phyloP scores from a whole-genome alignment of 2,329 filamentous ascomycete species.

The Xylariaceae sp. region DNA sequence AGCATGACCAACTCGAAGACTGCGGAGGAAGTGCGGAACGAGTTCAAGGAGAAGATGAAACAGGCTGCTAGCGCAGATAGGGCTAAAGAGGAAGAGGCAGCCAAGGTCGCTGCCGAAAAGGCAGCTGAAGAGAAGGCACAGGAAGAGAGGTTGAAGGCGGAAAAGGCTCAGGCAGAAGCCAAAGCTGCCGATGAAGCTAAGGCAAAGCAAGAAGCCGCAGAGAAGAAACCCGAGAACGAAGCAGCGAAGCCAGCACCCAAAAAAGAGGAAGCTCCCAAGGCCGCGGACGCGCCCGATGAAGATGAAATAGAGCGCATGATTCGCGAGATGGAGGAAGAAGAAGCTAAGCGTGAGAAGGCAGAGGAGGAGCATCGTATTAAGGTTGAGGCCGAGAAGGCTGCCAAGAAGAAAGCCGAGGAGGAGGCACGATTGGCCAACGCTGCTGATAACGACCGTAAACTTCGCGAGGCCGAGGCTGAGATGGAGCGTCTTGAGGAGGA shows the following conservation, averaged over 20 bases:
- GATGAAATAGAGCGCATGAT: slow-evolving; percentile 64
- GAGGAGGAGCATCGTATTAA: slow-evolving; percentile 48
- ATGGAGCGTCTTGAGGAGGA: slow-evolving; percentile 75
- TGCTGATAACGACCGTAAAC: slow-evolving; percentile 64
- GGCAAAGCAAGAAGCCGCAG: slow-evolving; percentile 35
- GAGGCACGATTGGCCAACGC: slow-evolving; percentile 50
- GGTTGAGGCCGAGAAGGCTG: slow-evolving; percentile 48
- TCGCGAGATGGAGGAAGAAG: slow-evolving; percentile 63
- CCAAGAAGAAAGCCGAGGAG: slow-evolving; percentile 46
- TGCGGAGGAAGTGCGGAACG: slow-evolving; percentile 78
- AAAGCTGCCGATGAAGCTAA: slow-evolving; percentile 41
- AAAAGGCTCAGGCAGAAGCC: slow-evolving; percentile 31
- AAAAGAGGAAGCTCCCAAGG: slow-evolving; percentile 38
- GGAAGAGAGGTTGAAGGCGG: slow-evolving; percentile 29
- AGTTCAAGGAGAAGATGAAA: slow-evolving; percentile 79
- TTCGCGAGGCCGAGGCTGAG: slow-evolving; percentile 72
- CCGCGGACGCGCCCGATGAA: slow-evolving; percentile 49
- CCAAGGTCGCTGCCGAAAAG: slow-evolving; percentile 32
- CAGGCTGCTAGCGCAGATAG: slow-evolving; percentile 54
- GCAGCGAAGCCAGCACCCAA: slow-evolving; percentile 36
- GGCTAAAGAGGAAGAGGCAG: slow-evolving; percentile 50
- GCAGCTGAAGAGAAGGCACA: slow-evolving; percentile 28
- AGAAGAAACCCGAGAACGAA: slow-evolving; percentile 31
- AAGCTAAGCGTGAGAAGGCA: slow-evolving; percentile 52
- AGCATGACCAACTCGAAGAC: slow-evolving; percentile 71